phyloP scores from a whole-genome alignment of 495 filamentous ascomycete species.

The Elasticomyces elasticus region DNA sequence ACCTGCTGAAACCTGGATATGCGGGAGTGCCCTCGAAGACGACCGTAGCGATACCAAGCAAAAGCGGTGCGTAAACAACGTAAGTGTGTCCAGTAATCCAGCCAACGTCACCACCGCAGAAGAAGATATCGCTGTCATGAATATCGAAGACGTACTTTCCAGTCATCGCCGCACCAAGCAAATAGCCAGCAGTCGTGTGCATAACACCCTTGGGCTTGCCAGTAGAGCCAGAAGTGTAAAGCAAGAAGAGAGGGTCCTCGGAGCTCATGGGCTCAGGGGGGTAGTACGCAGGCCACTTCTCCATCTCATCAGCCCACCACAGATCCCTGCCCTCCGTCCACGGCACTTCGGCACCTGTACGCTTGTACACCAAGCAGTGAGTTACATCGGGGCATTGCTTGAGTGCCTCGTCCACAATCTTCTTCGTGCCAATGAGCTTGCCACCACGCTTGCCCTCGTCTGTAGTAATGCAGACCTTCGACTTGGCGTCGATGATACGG shows the following conservation, averaged over 20 bases:
- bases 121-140: slow-evolving; percentile 83
- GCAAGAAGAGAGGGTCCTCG: slow-evolving; percentile 92
- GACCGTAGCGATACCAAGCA: slow-evolving; percentile 86
- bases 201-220: slow-evolving; percentile 98
- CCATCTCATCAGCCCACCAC: slow-evolving; percentile 98
- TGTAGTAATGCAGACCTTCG: slow-evolving; percentile 87
- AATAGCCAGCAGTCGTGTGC: slow-evolving; percentile 94
- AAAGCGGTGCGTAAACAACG: slow-evolving; percentile 89
- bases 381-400: slow-evolving; percentile 91
- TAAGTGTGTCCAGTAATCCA: slow-evolving; percentile 99
- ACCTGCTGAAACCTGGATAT: slow-evolving; percentile 94
- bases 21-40: slow-evolving; percentile 99
- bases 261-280: slow-evolving; percentile 78
- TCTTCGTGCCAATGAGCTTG: slow-evolving; percentile 96
- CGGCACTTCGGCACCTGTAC: slow-evolving; percentile 86
- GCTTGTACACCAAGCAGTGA: slow-evolving; percentile 83
- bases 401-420: slow-evolving; percentile 96
- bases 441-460: slow-evolving; percentile 97
- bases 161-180: slow-evolving; percentile 82
- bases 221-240: slow-evolving; percentile 96
- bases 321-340: slow-evolving; percentile 80
- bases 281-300: slow-evolving; percentile 88
- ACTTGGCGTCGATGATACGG: slow-evolving; percentile 82
- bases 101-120: slow-evolving; percentile 96
- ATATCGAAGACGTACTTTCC: slow-evolving; percentile 99